These are phyloP conservation scores for Candida ponderosae DNA, from an alignment of 805 yeast genomes.

Conservation along the genomic window DNA sequence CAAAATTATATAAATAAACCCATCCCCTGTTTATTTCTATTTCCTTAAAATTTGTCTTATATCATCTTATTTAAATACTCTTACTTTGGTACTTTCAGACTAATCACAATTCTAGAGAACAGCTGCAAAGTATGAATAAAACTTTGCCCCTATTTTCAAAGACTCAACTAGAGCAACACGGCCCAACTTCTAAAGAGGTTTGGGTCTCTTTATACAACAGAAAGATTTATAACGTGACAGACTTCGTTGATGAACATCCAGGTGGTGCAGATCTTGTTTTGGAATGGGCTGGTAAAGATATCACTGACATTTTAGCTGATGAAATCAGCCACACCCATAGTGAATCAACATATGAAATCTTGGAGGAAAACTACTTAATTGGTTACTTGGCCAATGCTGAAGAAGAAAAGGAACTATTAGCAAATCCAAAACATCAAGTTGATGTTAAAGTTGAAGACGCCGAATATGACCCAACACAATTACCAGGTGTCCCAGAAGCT, in stretches of 20 bases:
- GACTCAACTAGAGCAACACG: slow-evolving; percentile 46
- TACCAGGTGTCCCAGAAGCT: slow-evolving; percentile 56
- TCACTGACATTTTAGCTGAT: slow-evolving; percentile 76
- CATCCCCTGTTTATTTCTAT: too few species aligned
- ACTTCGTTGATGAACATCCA: slow-evolving; percentile 46
- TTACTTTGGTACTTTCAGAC: too few species aligned
- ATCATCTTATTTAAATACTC: too few species aligned
- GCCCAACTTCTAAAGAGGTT: slow-evolving; percentile 40
- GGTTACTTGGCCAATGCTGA: slow-evolving; percentile 78
- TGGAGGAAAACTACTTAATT: slow-evolving; percentile 71
- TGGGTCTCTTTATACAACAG: slow-evolving; percentile 79
- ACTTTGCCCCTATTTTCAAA: slow-evolving; percentile 57
- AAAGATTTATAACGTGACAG: slow-evolving; percentile 78
- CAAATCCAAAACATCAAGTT: slow-evolving; percentile 50
- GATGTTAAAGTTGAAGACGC: slow-evolving; percentile 43
- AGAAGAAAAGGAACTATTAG: slow-evolving; percentile 65
- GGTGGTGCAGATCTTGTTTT: slow-evolving; percentile 81
- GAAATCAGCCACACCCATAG: slow-evolving; percentile 68
- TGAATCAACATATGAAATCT: slow-evolving; percentile 77
- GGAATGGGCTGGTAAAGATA: slow-evolving; percentile 79
- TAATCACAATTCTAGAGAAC: too few species aligned
- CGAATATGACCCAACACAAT: slow-evolving; percentile 39
- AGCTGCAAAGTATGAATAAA: too few species aligned
- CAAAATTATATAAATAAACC: too few species aligned
- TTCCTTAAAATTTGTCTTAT: too few species aligned